Evolutionary conservation across 495 filamentous ascomycete genomes (phyloP), one percentile per base, ranked within the genome.

Genomic region (Gamarada debralockiae): DNA sequence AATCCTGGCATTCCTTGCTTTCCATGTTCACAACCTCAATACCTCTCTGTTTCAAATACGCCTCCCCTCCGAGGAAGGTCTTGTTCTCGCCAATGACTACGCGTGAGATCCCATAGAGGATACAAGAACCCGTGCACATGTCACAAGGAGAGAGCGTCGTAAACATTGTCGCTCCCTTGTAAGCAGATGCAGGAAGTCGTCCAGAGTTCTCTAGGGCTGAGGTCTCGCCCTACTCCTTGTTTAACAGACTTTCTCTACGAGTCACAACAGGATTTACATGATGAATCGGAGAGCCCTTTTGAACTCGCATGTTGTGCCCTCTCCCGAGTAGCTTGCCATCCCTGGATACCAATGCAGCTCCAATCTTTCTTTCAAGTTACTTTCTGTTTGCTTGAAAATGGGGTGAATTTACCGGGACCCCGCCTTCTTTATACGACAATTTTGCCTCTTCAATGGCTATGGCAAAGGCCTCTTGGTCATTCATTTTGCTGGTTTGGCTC

Each of bases 101-200:
- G 2, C 89, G 83, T 47, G 78, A 75, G 34, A 95, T 80, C 59
- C 86, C 86, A 71, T 90, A 93, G 49, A 92, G 75, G 40, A 95
- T 69, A 59, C 86, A 89, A 3, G 89, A 89, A 21, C 89, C 89
- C 13, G 89, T 76, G 46, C 55, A 74, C 89, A 93, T 93, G 64
- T 91, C 84, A 65, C 90, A 95, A 0, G 88, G 90, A 13, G 89
- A 92, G 3, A 95, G 72, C 1, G 90, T 92, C 8, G 89, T 93
- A 68, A 89, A 93, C 84, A 93, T 90, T 3, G 89, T 93, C 37
- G 82, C 67, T 37, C 86, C 85, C 58, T 75, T 69, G 67, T 92
- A 93, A 17, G 79, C 79, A 0, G 77, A 78, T 12, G 84, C 86
- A 33, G 85, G 81, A 34, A 91, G 77, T 48, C 87, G 83, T 34